Percentiles rank a stretch among this genome's conserved stretches.
These are phyloP conservation scores for Anethum foeniculum DNA, from an alignment of 140 eudicot genomes.

Conservation along the genomic window DNA sequence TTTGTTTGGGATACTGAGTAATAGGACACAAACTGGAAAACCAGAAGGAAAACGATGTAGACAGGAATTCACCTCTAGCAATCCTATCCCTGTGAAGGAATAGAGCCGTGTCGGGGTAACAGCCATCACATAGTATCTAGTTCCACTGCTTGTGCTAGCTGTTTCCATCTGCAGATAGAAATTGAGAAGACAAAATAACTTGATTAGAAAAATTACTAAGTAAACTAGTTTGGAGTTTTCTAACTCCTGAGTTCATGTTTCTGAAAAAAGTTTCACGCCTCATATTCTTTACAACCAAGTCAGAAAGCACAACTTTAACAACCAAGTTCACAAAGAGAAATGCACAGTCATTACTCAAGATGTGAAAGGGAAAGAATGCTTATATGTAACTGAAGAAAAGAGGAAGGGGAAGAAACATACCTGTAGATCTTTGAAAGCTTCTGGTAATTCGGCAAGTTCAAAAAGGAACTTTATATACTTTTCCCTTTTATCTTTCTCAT, in stretches of 20 bases:
- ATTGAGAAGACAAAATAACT: background rate
- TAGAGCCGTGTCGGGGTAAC: conserved; percentile 93
- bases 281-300: background rate
- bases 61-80: conserved; percentile 50
- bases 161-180: conserved; percentile 78
- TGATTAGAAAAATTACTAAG: background rate
- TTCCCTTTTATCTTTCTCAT: conserved; percentile 95
- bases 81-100: conserved; percentile 82
- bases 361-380: background rate
- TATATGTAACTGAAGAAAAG: background rate
- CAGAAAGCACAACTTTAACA: background rate
- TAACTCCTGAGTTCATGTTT: background rate
- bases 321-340: background rate
- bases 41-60: background rate
- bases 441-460: conserved; percentile 73
- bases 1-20: background rate
- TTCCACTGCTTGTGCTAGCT: conserved; percentile 52
- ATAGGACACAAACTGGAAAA: background rate
- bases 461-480: conserved; percentile 74
- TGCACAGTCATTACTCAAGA: background rate
- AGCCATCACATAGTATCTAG: conserved; percentile 89
- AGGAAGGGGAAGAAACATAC: conserved; percentile 22
- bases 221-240: background rate
- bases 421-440: conserved; percentile 83
- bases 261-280: background rate